These are phyloP conservation scores for Globisporangium nagaii DNA, from an alignment of 352 stramenopile genomes.

Conservation along the genomic window DNA sequence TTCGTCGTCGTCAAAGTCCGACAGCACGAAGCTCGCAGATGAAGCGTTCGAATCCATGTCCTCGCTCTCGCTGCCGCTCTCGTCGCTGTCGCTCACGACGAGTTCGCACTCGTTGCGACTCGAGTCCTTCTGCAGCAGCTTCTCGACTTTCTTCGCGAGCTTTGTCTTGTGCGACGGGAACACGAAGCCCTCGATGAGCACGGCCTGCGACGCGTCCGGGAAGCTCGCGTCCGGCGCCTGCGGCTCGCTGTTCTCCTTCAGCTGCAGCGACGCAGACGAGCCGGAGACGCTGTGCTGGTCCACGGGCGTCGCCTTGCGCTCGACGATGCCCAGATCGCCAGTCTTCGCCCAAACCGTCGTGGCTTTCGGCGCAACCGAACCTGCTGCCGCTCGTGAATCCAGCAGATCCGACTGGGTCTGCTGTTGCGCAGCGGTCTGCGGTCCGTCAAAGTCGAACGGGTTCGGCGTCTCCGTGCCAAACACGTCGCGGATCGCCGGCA, in stretches of 20 bases:
- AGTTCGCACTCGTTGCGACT: slow-evolving; percentile 45
- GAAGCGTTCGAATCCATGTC: slow-evolving; percentile 38
- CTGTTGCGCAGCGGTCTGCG: slow-evolving; percentile 1
- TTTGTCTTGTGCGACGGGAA: slow-evolving; percentile 78
- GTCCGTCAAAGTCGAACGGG: slow-evolving; percentile 51
- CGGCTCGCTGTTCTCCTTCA: slow-evolving; percentile 43
- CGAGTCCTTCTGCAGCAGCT: slow-evolving; percentile 22
- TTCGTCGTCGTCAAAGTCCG: slow-evolving; percentile 68
- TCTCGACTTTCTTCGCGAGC: slow-evolving; percentile 69
- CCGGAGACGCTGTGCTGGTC: slow-evolving; percentile 18
- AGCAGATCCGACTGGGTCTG: not conserved
- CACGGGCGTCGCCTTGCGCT: slow-evolving; percentile 32
- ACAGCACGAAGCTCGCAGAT: slow-evolving; percentile 53
- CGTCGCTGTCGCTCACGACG: slow-evolving; percentile 67
- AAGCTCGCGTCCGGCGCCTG: slow-evolving; percentile 41
- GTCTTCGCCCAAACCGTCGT: slow-evolving; percentile 77
- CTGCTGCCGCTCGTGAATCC: not conserved
- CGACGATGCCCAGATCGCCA: slow-evolving; percentile 57
- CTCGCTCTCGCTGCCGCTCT: slow-evolving; percentile 7
- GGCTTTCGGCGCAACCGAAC: slow-evolving; percentile 24
- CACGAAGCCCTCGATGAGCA: slow-evolving; percentile 80
- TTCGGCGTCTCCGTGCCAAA: slow-evolving; percentile 79
- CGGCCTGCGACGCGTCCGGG: slow-evolving; percentile 43
- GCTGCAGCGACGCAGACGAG: slow-evolving; percentile 4
- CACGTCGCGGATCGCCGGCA: slow-evolving; percentile 69